phyloP scores from a whole-genome alignment of 345 rosid genomes.

The Excoecaria agallocha region DNA sequence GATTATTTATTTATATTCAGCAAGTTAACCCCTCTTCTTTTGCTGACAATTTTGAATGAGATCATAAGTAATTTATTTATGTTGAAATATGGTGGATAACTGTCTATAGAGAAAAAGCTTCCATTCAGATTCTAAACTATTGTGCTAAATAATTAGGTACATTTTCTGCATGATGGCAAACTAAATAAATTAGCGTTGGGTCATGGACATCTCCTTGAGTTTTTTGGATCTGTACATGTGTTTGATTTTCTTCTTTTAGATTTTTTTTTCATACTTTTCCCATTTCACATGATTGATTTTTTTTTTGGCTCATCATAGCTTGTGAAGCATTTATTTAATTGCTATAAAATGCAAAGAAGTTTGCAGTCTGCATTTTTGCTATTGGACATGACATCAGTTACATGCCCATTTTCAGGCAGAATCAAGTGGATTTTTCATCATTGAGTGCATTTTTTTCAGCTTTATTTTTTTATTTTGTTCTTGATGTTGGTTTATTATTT shows the following conservation, averaged over 20 bases:
- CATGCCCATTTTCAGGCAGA: slow-evolving; percentile 1
- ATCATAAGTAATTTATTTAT: neutral
- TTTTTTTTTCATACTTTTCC: neutral
- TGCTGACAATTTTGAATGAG: neutral
- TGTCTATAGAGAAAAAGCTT: neutral
- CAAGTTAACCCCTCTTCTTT: neutral
- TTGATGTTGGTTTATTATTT: neutral
- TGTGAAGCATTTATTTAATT: neutral
- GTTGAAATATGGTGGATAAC: neutral
- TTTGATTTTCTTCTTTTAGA: neutral
- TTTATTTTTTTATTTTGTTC: neutral
- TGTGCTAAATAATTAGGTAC: neutral
- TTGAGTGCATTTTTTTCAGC: neutral
- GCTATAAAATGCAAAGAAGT: neutral
- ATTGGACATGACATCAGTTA: neutral
- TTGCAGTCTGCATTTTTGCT: neutral
- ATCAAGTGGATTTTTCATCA: neutral
- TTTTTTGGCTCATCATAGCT: neutral
- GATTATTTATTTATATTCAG: neutral
- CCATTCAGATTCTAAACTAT: neutral
- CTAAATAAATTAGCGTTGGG: neutral
- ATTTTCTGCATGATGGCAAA: neutral
- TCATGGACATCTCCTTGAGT: neutral
- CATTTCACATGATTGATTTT: neutral
- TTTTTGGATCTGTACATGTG: neutral